Evolutionary conservation across 805 yeast species (phyloP).

Genomic region (Cyberlindnera nakhonratchasimensis): DNA sequence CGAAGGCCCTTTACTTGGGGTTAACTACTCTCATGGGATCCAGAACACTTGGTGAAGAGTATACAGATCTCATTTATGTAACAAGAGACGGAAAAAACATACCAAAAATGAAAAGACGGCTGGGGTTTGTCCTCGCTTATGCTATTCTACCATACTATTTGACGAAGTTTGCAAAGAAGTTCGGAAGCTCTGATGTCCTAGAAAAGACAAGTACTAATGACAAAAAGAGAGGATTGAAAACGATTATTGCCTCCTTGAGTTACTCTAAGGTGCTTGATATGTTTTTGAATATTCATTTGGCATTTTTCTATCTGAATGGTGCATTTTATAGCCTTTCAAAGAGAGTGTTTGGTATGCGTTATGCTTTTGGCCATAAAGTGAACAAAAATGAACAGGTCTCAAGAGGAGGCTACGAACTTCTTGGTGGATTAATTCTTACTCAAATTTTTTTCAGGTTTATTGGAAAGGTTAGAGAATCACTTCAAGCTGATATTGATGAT

Average conservation of each 20-base stretch:
- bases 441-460: slow-evolving; percentile 46
- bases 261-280: slow-evolving; percentile 47
- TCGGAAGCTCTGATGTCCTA: slow-evolving; percentile 9
- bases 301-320: slow-evolving; percentile 80
- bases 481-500: not conserved
- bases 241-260: slow-evolving; percentile 28
- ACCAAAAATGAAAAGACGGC: slow-evolving; percentile 44
- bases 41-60: slow-evolving; percentile 91
- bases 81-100: slow-evolving; percentile 46
- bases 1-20: slow-evolving; percentile 61
- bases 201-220: slow-evolving; percentile 20
- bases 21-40: slow-evolving; percentile 75
- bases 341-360: slow-evolving; percentile 74
- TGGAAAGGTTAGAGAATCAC: slow-evolving; percentile 8
- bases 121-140: slow-evolving; percentile 58
- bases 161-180: slow-evolving; percentile 27
- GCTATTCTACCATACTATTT: slow-evolving; percentile 60
- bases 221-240: slow-evolving; percentile 14
- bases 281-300: slow-evolving; percentile 66
- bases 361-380: slow-evolving; percentile 66
- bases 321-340: slow-evolving; percentile 76
- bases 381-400: slow-evolving; percentile 38
- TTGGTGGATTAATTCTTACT: slow-evolving; percentile 59
- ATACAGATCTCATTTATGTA: slow-evolving; percentile 76
- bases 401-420: slow-evolving; percentile 65